Base-by-base conservation (phyloP, 257 asterid genomes). In the Datura wrightii region DNA sequence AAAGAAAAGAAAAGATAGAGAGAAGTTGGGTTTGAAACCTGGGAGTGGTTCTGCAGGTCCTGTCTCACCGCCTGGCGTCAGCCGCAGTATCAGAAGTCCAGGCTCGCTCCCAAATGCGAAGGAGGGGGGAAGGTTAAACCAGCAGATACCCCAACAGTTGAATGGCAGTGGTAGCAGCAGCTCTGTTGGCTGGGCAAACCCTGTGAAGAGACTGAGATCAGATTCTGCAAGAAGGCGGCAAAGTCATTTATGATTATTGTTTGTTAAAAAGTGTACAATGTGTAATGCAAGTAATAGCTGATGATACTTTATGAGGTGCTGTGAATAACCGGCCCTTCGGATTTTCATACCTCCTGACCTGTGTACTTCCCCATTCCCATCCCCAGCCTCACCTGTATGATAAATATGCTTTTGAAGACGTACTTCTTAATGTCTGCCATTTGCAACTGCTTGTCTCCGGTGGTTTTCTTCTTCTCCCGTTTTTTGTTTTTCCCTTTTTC, bases 1-100 rank as follows among this genome's bases (percentile, higher is more conserved):
- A 70, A 93, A 90, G 97, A 97, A 92, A 93, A 92, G 99, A 87
- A 97, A 93, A 90, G 98, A 96, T 86, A 85, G 97, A 90, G 98
- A 94, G 85, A 95, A 95, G 76, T 69, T 91, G 19, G 90, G 85
- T 13, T 71, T 80, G 14, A 91, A 89, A 85, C 82, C 92, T 0
- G 98, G 93, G 82, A 89, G 84, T 44, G 91, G 92, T 11, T 87
- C 94, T 10, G 85, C 88, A 8, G 93, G 96, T 24, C 97, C 98
- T 19, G 87, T 92, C 15, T 97, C 99, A 11, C 97, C 98, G 4
- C 87, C 94, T 71, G 93, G 92, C 46, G 84, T 89, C 18, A 87
- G 86, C 54, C 93, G 95, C 14, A 88, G 88, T 76, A 89, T 90
- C 66, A 92, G 85, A 86, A 95, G 97, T 65, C 96, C 97, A 0